A percentile compares a stretch with the other conserved stretches of the same genome.
These are phyloP conservation scores for Diutina mesorugosa DNA, from an alignment of 1,139 yeast species.

Conservation along the genomic window DNA sequence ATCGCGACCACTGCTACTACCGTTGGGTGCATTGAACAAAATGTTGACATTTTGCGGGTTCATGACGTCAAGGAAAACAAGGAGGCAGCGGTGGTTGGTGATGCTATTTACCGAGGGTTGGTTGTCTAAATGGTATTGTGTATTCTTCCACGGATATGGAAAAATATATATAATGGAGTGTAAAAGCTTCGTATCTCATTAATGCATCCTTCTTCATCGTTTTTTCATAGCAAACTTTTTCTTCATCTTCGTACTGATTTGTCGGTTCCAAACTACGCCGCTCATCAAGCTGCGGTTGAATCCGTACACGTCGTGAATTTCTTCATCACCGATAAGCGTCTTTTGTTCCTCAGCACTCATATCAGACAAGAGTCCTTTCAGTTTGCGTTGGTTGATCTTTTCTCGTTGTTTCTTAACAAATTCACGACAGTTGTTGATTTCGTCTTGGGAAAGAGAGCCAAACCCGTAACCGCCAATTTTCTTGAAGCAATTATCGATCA, in stretches of 20 bases:
- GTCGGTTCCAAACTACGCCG: constrained; percentile 45
- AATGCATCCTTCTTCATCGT: not conserved
- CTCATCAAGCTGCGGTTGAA: constrained; percentile 40
- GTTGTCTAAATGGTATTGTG: not conserved
- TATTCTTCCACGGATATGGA: not conserved
- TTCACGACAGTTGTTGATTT: constrained; percentile 61
- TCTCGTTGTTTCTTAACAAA: constrained; percentile 58
- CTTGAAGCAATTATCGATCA: constrained; percentile 66
- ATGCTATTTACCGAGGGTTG: constrained; percentile 44
- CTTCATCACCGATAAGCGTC: constrained; percentile 12
- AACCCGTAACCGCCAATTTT: constrained; percentile 56
- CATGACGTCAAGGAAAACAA: constrained; percentile 67
- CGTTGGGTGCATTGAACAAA: constrained; percentile 61
- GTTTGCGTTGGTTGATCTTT: constrained; percentile 7
- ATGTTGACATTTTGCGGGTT: constrained; percentile 74
- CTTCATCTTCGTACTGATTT: constrained; percentile 38
- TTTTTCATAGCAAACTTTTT: constrained; percentile 10
- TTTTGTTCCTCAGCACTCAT: not conserved
- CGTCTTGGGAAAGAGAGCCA: constrained; percentile 70
- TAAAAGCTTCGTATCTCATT: not conserved
- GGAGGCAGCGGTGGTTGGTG: constrained; percentile 58
- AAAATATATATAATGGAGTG: not conserved
- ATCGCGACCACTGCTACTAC: constrained; percentile 71
- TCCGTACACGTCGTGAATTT: constrained; percentile 35
- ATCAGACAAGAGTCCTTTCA: constrained; percentile 6